Evolutionary conservation across 176 grass and related monocot genomes (phyloP), one percentile per base, ranked within the genome.

Genomic region (Urochloa ruziziensis): DNA sequence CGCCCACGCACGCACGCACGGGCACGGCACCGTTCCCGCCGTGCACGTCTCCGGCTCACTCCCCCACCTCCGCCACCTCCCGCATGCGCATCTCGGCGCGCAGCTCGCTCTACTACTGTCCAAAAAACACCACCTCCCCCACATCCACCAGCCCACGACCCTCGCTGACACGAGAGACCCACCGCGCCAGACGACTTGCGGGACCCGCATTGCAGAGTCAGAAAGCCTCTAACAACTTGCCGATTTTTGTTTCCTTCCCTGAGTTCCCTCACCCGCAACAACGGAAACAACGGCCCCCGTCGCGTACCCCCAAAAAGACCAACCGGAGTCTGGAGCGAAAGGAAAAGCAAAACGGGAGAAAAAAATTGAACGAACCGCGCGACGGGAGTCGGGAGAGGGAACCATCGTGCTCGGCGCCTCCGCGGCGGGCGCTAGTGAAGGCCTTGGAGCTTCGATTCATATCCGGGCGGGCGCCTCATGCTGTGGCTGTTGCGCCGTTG

Each of bases 271-370:
- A 73, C 75, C 75, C 59, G 61, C 87, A 75, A 1, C 72, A 86
- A 82, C 88, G 64, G 83, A 82, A 86, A 82, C 72, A 82, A 82
- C 88, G 72, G 78, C 83, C 57, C 83, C 57, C 80, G 15, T 66
- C 43, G 75, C 57, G 29, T 62, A 62, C 15, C 74, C 48, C 39
- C 39, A 16, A 29, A 29, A 73, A 44, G 77, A 39, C 82, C 39
- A 64, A 35, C 17, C 59, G n/a, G 79, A 25, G 59, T 14, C 12
- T 42, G 61, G 25, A 60, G 10, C 43, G 10, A 7, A 39, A 70
- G 13, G 39, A 21, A 63, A 76, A 53, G 46, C 68, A 29, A 73
- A 51, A 73, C 2, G 14, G 23, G 21, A 49, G 18, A 37, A 65
- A 52, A 67, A 37, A 68, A 67, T 68, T 66, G 53, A 78, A 70